Percentiles rank a stretch among this genome's conserved stretches.
Conservation (phyloP, 1,139 yeast species). For the Ogataea hybrid region DNA sequence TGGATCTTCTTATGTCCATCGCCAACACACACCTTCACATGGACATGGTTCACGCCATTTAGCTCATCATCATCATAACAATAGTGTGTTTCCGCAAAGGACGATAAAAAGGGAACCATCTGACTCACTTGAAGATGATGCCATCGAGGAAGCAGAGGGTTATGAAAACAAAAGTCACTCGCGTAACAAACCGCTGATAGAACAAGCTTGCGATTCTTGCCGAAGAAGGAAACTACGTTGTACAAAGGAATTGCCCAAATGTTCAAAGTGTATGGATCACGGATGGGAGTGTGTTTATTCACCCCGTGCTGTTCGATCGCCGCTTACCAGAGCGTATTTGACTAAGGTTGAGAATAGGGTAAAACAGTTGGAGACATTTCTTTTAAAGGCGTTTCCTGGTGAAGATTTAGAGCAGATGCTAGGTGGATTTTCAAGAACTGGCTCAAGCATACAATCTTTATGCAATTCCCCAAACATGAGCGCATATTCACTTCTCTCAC, state of each 20-base stretch:
- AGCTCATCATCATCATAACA: conserved; percentile 14
- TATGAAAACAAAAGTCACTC: neutral
- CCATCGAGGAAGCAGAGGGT: conserved; percentile 4
- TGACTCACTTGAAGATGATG: conserved; percentile 4
- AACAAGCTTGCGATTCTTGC: conserved; percentile 53
- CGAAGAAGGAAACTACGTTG: conserved; percentile 57
- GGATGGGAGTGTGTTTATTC: conserved; percentile 70
- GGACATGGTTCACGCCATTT: conserved; percentile 22
- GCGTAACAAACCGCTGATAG: conserved; percentile 20
- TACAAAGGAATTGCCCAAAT: conserved; percentile 67
- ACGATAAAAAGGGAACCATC: conserved; percentile 8
- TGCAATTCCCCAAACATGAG: conserved; percentile 13
- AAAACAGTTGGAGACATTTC: conserved; percentile 50
- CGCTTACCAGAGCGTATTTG: conserved; percentile 76
- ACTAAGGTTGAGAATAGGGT: conserved; percentile 73
- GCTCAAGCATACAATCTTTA: conserved; percentile 13
- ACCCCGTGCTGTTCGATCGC: conserved; percentile 76
- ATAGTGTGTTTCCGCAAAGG: conserved; percentile 14
- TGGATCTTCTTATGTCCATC: conserved; percentile 19
- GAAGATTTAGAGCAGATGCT: conserved; percentile 42
- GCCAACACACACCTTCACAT: conserved; percentile 19
- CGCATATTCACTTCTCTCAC: neutral
- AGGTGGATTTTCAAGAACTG: conserved; percentile 18
- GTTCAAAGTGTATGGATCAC: conserved; percentile 72
- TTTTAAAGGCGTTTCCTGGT: conserved; percentile 40